Base-by-base conservation (phyloP, 495 filamentous ascomycete species). In the Bryoglossum gracile region DNA sequence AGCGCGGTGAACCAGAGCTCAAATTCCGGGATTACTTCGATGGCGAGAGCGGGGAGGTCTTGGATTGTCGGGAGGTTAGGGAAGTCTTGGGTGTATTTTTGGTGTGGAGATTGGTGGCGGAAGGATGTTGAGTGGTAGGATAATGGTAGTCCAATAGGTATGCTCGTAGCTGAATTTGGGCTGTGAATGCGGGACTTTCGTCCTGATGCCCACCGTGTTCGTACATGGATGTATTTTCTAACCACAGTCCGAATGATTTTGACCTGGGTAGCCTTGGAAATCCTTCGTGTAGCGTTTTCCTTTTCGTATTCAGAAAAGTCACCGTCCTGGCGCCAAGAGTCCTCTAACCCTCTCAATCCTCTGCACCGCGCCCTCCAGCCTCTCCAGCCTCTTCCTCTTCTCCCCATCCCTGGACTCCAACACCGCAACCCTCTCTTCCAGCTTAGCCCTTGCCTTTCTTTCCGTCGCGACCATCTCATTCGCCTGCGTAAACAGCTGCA, bases 391-490 rank as follows among this genome's bases (percentile, higher is more conserved):
- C 43, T 71, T 73, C 51, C 77, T 70, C 73, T 87, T 88, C 59
- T 89, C 85, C 19, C 63, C 67, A 54, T 90, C 87, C 32, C 86
- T 60, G 24, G 73, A 65, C 65, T 90, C 85, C 28, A 91, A 64
- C 54, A 83, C 72, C 22, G 65, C 73, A 0, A 91, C 77, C 24
- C 86, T 63, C 62, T 87, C 83, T 63, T 95, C 89, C 24, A 97
- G 70, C 63, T 75, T 77, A 5, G 84, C 86, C 33, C 87, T 69
- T 26, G 85, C 87, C 61, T 83, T 80, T 37, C 92, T 73, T 72
- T 97, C 92, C 57, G 79, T 69, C 13, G 91, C 88, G 19, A 98
- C 92, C 91, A 98, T 97, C 71, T 95, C 87, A 58, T 97, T 97
- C 14, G 92, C 92, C 65, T 95, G 83, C 62, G 87, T 81, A 67